Base-by-base conservation (phyloP, 768 basidiomycete genomes). In the Russula olivacea region DNA sequence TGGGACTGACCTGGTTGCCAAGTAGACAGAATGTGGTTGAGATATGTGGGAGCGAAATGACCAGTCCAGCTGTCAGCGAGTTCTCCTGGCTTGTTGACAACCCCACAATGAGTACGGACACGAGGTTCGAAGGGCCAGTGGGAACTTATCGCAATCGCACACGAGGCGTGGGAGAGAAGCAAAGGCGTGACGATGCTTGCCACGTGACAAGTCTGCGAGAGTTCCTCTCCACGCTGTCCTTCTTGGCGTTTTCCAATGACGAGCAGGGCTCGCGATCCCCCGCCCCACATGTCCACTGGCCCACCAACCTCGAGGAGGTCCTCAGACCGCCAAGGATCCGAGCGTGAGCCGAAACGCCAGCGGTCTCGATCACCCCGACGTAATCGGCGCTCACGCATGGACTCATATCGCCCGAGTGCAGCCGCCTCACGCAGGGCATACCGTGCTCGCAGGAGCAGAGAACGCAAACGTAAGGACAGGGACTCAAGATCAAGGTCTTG, bases 331-430 rank as follows among this genome's bases (percentile, higher is more conserved):
- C 47, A 64, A 30, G 25, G 15, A 48, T 45, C 32, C 15, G 63
- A 64, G 17, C 63, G 63, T 28, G 63, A 60, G 40, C 54, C 48
- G 11, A 60, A 55, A 23, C 63, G 54, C 17, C 58, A 64, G 2
- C 58, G 63, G 3, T 64, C 63, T 43, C 63, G 53, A 7, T 64
- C 63, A 2, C 63, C 63, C 12, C 54, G 63, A 14, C 63, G 63
- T n/a, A 63, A 49, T 41, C 63, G 63, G 25, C 63, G 63, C 10
- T 55, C 63, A 3, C 63, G 63, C 41, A 64, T 64, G 63, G 63
- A 64, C 41, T 64, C 63, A 25, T 64, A 64, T 60, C 63, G 63
- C 19, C 63, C 63, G 1, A 64, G 30, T 50, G 48, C 63, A 21
- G 63, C 63, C 4, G 63, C 58, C 48, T 64, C 63, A 4, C 58